Evolutionary conservation across 805 yeast genomes (phyloP).

Genomic region (Kuraishia hungarica): DNA sequence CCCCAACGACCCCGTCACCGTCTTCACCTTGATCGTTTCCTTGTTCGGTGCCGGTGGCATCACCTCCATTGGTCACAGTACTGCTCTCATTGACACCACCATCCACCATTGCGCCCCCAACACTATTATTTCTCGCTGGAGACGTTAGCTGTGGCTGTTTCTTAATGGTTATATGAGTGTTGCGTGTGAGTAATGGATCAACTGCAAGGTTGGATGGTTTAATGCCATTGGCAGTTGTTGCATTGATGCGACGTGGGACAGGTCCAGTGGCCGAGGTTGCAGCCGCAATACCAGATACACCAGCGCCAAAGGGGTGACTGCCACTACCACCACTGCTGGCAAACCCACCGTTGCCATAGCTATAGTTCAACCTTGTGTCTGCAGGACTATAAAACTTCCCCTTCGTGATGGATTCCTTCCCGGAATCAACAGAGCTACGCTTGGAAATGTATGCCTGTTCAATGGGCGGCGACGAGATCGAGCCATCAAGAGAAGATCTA

Average conservation of each 20-base stretch:
- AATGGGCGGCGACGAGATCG: neutral
- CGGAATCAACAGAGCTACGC: conserved; percentile 9
- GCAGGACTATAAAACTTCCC: neutral
- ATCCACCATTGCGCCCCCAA: neutral
- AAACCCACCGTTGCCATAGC: neutral
- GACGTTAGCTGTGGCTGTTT: conserved; percentile 32
- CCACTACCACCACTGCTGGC: neutral
- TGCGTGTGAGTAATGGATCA: conserved; percentile 60
- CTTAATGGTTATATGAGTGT: conserved; percentile 61
- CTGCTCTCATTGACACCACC: too few relatives aligned
- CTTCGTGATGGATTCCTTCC: neutral
- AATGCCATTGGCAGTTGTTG: conserved; percentile 22
- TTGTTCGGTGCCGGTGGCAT: neutral
- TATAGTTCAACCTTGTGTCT: neutral
- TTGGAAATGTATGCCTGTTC: conserved; percentile 9
- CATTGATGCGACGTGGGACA: conserved; percentile 9
- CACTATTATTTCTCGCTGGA: neutral
- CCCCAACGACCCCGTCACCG: neutral
- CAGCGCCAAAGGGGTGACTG: neutral
- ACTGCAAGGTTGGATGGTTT: conserved; percentile 61
- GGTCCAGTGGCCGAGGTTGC: neutral
- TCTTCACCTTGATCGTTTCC: neutral
- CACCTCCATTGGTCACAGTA: neutral
- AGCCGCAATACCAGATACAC: neutral
- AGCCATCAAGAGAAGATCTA: conserved; percentile 30